Evolutionary conservation across 495 filamentous ascomycete species (phyloP).

Genomic region (Clohesyomyces aquaticus): DNA sequence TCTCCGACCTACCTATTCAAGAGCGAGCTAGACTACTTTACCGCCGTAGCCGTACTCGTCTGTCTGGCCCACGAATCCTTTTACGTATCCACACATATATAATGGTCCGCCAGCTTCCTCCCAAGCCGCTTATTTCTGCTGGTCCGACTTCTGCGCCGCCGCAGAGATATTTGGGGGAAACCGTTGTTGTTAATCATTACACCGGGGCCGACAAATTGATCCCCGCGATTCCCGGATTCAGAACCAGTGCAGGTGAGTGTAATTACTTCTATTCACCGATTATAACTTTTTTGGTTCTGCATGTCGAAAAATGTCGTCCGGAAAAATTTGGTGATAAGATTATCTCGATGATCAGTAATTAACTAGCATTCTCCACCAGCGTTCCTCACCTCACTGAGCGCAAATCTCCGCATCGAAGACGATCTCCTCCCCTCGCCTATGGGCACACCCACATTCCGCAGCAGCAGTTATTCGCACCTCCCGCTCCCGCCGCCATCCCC

Average conservation of each 20-base stretch:
- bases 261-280: background rate
- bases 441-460: conserved; percentile 41
- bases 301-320: background rate
- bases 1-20: no score
- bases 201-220: conserved; percentile 34
- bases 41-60: no score
- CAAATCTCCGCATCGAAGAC: conserved; percentile 48
- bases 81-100: background rate
- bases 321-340: no score
- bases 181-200: conserved; percentile 28
- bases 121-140: conserved; percentile 17
- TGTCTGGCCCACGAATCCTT: no score
- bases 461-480: conserved; percentile 15
- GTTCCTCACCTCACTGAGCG: conserved; percentile 48
- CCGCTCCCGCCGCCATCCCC: conserved; percentile 40
- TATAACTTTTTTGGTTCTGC: conserved; percentile 8
- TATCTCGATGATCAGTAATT: no score
- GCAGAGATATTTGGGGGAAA: conserved; percentile 20
- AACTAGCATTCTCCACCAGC: conserved; percentile 31
- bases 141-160: conserved; percentile 21
- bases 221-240: conserved; percentile 46
- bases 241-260: conserved; percentile 45
- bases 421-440: conserved; percentile 45
- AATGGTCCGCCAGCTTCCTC: conserved; percentile 19
- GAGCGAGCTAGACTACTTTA: no score